phyloP scores from a whole-genome alignment of 2,329 filamentous ascomycete genomes.

The Aspergillus alliaceus region DNA sequence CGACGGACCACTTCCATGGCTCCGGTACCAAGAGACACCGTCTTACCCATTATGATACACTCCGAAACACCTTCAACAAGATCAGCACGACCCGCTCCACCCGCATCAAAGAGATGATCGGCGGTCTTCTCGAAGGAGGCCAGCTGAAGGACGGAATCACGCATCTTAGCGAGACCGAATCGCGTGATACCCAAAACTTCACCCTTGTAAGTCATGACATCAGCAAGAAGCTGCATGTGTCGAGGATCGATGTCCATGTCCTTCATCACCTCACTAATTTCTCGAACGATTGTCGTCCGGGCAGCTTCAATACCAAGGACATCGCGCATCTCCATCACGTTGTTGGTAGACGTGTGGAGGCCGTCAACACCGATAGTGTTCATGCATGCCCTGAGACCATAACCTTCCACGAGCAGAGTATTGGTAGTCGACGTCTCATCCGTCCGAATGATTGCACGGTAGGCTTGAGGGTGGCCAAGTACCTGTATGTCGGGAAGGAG shows the following conservation, averaged over 20 bases:
- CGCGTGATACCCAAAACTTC: conserved; percentile 95
- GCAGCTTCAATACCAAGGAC: conserved; percentile 95
- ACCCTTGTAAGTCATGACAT: conserved; percentile 99
- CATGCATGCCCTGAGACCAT: conserved; percentile 86
- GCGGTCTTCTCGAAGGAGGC: conserved; percentile 98
- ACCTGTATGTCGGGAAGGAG: conserved; percentile 80
- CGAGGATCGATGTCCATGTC: conserved; percentile 95
- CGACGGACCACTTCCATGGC: conserved; percentile 84
- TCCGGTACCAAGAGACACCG: conserved; percentile 86
- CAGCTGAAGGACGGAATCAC: conserved; percentile 88
- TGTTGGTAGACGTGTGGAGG: conserved; percentile 73
- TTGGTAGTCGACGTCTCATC: conserved; percentile 67
- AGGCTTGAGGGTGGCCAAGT: conserved; percentile 82
- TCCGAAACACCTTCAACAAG: conserved; percentile 90
- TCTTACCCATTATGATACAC: conserved; percentile 98
- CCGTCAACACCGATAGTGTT: conserved; percentile 89
- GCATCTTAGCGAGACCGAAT: conserved; percentile 94
- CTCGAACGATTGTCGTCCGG: conserved; percentile 79
- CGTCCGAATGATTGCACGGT: conserved; percentile 85
- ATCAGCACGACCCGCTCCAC: conserved; percentile 87
- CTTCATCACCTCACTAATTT: conserved; percentile 87
- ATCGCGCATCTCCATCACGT: conserved; percentile 82
- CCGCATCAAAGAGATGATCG: conserved; percentile 94
- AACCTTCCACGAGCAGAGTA: conserved; percentile 86
- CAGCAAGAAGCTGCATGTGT: conserved; percentile 95